Percentiles rank a stretch among this genome's conserved stretches.
Evolutionary conservation across 805 yeast species (phyloP).

Genomic region (Cyberlindnera maclurae): DNA sequence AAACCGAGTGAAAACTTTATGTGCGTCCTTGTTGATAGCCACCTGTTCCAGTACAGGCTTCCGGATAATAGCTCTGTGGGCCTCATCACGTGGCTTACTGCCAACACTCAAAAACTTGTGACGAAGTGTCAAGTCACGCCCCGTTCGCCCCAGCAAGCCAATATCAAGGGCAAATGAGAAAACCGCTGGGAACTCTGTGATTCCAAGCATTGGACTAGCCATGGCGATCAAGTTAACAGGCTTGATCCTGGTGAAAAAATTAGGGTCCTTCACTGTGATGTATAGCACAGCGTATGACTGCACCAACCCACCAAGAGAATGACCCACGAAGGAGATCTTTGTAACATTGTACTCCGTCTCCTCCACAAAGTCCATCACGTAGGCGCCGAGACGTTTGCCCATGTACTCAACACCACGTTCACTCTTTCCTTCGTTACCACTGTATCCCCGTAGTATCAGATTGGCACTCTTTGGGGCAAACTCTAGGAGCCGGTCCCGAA

Average conservation of each 20-base stretch:
- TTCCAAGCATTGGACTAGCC: conserved; percentile 87
- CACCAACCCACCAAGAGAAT: conserved; percentile 88
- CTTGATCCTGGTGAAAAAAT: conserved; percentile 54
- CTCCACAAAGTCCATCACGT: conserved; percentile 38
- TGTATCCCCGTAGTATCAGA: conserved; percentile 73
- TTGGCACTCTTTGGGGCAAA: conserved; percentile 30
- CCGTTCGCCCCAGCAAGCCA: conserved; percentile 90
- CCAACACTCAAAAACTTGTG: conserved; percentile 26
- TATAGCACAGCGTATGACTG: conserved; percentile 89
- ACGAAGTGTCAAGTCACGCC: conserved; percentile 77
- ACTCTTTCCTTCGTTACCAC: conserved; percentile 80
- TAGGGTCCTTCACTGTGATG: conserved; percentile 52
- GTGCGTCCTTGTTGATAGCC: conserved; percentile 65
- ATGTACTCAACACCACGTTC: conserved; percentile 81
- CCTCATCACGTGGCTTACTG: conserved; percentile 3
- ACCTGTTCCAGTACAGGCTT: conserved; percentile 69
- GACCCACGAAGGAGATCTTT: conserved; percentile 82
- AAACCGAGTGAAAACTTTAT: conserved; percentile 54
- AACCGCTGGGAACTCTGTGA: conserved; percentile 82
- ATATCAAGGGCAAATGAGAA: conserved; percentile 78
- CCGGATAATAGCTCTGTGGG: conserved; percentile 16
- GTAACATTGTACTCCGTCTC: conserved; percentile 38
- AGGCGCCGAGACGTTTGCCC: conserved; percentile 77
- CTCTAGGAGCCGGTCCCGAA: conserved; percentile 72
- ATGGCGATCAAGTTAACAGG: conserved; percentile 77